Percentiles rank a stretch among this genome's conserved stretches.
These are phyloP conservation scores for Populus davidiana DNA, from an alignment of 345 rosid species.

Conservation along the genomic window DNA sequence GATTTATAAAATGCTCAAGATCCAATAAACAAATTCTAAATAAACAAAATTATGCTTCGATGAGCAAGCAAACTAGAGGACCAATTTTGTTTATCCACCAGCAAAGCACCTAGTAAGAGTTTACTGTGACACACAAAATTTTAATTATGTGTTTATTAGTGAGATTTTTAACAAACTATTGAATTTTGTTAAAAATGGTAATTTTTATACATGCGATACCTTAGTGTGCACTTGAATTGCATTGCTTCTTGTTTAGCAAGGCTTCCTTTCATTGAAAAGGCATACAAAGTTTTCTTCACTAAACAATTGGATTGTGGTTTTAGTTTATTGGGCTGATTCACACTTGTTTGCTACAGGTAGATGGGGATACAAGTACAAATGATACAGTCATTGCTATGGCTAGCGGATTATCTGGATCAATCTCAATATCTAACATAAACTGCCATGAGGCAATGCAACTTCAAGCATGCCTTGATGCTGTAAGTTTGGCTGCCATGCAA, in stretches of 20 bases:
- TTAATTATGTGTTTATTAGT: no score
- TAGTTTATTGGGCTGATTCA: slow-evolving; percentile 3
- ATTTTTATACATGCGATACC: background rate
- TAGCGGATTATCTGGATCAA: slow-evolving; percentile 81
- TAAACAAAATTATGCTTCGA: no score
- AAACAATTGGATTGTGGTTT: background rate
- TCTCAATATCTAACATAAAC: slow-evolving; percentile 56
- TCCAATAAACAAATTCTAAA: no score
- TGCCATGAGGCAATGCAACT: slow-evolving; percentile 66
- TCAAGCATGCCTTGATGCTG: slow-evolving; percentile 91
- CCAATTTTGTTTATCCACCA: no score
- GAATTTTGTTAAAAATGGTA: no score
- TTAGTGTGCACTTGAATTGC: background rate
- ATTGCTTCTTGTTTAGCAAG: background rate
- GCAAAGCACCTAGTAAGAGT: no score
- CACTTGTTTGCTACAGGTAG: slow-evolving; percentile 55
- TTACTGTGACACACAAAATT: no score
- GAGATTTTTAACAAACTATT: no score
- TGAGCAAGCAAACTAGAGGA: no score
- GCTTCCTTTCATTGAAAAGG: background rate
- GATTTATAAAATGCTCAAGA: no score
- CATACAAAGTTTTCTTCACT: background rate
- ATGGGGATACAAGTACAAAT: slow-evolving; percentile 94
- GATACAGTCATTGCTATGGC: slow-evolving; percentile 90
- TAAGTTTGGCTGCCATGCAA: slow-evolving; percentile 32